Percentiles rank a stretch among this genome's conserved stretches.
Evolutionary conservation across 169 alveolate species (phyloP).

Genomic region (Perkinsus chesapeaki): DNA sequence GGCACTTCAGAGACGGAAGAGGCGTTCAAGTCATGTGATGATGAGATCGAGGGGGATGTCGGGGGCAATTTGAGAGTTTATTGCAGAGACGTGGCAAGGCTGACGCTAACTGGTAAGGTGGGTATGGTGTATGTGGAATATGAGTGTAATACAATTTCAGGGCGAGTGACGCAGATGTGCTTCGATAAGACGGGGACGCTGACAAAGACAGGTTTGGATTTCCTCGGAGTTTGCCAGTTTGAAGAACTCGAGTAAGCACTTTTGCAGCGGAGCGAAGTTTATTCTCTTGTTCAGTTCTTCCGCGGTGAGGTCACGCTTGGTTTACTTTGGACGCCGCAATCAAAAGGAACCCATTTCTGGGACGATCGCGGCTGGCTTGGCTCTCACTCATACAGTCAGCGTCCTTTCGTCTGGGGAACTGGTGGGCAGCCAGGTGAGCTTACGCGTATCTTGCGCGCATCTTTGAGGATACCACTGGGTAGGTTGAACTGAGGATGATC

Average conservation of each 20-base stretch:
- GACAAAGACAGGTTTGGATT: slow-evolving; percentile 24
- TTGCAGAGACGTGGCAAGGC: neutral
- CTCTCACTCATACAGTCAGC: neutral
- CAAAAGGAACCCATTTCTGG: neutral
- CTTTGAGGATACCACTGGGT: neutral
- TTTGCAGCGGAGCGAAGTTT: neutral
- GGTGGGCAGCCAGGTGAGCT: neutral
- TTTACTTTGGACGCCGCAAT: neutral
- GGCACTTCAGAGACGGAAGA: neutral
- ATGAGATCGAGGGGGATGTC: neutral
- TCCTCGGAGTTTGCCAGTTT: slow-evolving; percentile 9
- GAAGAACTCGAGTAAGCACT: neutral
- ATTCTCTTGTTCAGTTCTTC: neutral
- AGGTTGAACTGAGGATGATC: neutral
- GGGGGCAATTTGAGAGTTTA: neutral
- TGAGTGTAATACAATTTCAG: neutral
- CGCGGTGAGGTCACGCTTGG: neutral
- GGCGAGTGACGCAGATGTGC: slow-evolving; percentile 17
- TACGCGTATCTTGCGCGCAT: neutral
- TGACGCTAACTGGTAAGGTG: neutral
- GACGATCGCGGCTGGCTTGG: neutral
- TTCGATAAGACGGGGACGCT: slow-evolving; percentile 40
- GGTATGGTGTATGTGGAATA: neutral
- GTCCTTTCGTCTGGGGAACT: neutral
- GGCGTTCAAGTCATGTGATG: neutral